Evolutionary conservation across 2,329 filamentous ascomycete species (phyloP).

Genomic region (Curvularia lunata): DNA sequence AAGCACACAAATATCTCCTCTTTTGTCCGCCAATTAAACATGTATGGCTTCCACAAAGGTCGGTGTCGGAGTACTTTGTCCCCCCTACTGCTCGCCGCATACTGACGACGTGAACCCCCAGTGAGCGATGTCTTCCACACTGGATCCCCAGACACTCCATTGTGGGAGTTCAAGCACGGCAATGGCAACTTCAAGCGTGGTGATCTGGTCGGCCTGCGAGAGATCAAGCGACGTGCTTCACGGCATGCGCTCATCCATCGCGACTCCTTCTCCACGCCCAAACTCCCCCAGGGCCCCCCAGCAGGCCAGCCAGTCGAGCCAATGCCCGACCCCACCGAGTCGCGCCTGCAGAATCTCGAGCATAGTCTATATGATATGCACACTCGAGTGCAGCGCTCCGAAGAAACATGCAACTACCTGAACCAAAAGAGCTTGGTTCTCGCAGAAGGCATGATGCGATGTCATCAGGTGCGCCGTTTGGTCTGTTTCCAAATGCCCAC

Average conservation of each 20-base stretch:
- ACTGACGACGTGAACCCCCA: slow-evolving; percentile 48
- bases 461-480: slow-evolving; percentile 63
- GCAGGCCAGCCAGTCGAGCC: slow-evolving; percentile 85
- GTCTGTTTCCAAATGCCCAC: slow-evolving; percentile 25
- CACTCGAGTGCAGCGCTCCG: slow-evolving; percentile 75
- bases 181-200: slow-evolving; percentile 97
- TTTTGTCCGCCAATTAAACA: slow-evolving; percentile 96
- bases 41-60: slow-evolving; percentile 99
- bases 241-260: slow-evolving; percentile 91
- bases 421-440: slow-evolving; percentile 81
- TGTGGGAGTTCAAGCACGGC: slow-evolving; percentile 99
- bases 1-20: slow-evolving; percentile 99
- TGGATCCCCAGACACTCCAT: slow-evolving; percentile 85
- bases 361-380: slow-evolving; percentile 83
- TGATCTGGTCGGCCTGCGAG: slow-evolving; percentile 85
- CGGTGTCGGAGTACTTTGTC: slow-evolving; percentile 22
- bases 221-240: slow-evolving; percentile 94
- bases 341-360: slow-evolving; percentile 76
- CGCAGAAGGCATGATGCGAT: slow-evolving; percentile 78
- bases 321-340: slow-evolving; percentile 79
- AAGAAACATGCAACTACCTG: slow-evolving; percentile 81
- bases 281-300: slow-evolving; percentile 72
- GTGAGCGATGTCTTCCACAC: slow-evolving; percentile 99
- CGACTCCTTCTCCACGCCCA: slow-evolving; percentile 80
- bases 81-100: not conserved